phyloP scores from a whole-genome alignment of 1,139 yeast genomes.

The Kurtzmaniella natalensis region DNA sequence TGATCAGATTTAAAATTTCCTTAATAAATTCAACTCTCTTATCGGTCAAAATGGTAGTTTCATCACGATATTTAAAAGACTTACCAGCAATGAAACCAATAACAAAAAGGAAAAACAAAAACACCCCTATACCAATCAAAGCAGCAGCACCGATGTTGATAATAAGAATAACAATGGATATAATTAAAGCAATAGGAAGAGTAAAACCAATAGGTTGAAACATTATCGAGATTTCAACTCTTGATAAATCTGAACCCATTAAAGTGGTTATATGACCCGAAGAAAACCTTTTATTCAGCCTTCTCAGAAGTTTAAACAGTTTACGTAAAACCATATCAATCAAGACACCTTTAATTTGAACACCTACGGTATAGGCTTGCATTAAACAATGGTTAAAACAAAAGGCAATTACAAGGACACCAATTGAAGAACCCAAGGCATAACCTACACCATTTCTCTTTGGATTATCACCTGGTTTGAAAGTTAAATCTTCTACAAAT shows the following conservation, averaged over 20 bases:
- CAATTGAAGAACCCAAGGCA: constrained; percentile 23
- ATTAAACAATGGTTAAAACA: constrained; percentile 21
- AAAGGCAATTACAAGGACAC: constrained; percentile 10
- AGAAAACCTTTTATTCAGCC: constrained; percentile 12
- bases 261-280: constrained; percentile 18
- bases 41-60: constrained; percentile 47
- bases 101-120: constrained; percentile 21
- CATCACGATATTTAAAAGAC: constrained; percentile 13
- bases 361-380: constrained; percentile 19
- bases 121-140: constrained; percentile 54
- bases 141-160: constrained; percentile 68
- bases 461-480: constrained; percentile 11
- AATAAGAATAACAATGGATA: constrained; percentile 55
- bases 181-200: constrained; percentile 51
- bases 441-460: constrained; percentile 56
- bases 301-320: constrained; percentile 14
- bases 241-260: constrained; percentile 19
- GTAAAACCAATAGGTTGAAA: constrained; percentile 60
- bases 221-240: constrained; percentile 14
- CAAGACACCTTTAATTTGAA: constrained; percentile 16
- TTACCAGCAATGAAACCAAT: constrained; percentile 8
- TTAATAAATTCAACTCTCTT: constrained; percentile 51
- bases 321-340: constrained; percentile 17
- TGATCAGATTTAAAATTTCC: constrained; percentile 56
- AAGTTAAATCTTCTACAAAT: constrained; percentile 29